Base-by-base conservation (phyloP, 2,329 filamentous ascomycete species). In the Trichoderma brevicompactum region DNA sequence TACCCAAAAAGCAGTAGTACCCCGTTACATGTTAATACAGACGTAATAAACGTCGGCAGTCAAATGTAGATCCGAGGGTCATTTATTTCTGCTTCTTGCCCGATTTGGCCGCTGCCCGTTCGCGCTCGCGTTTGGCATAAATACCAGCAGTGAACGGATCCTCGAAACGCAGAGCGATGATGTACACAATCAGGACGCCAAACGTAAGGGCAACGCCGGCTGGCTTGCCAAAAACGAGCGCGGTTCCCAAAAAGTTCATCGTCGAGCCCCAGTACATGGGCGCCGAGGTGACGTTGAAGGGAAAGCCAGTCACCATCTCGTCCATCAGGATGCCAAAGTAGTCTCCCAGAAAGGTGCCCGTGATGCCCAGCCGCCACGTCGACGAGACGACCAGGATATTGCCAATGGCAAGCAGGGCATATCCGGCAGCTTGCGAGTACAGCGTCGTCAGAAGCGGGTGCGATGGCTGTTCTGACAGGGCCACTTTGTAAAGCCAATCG, bases 281-380 rank as follows among this genome's bases (percentile, higher is more conserved):
- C 60, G 92, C 90, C 70, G 88, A 87, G 63, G 90, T 94, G 67
- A 98, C 85, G 78, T 91, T 98, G 85, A 99, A 99, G 2, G 95
- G 95, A 76, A 99, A 99, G 13, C 92, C 90, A 12, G 93, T 96
- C 60, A 99, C 94, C 73, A 94, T 94, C 71, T 90, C 82, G 76
- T 98, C 94, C 93, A 97, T 96, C 70, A 99, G 84, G 77, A 98
- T 97, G 71, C 95, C 95, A 76, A 98, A 99, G 83, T 99, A 99
- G 82, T 99, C 95, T 72, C 95, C 95, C 41, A 99, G 83, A 77
- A 97, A 99, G 43, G 95, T 99, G 68, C 95, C 95, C 0, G 93
- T 97, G 73, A 99, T 87, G 65, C 95, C 95, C 46, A 99, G 87
- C 40, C 89, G 91, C 88, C 89, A 97, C 80, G 96, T 98, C 67